These are phyloP conservation scores for Lizonia empirigonia DNA, from an alignment of 2,329 filamentous ascomycete genomes.

Conservation along the genomic window DNA sequence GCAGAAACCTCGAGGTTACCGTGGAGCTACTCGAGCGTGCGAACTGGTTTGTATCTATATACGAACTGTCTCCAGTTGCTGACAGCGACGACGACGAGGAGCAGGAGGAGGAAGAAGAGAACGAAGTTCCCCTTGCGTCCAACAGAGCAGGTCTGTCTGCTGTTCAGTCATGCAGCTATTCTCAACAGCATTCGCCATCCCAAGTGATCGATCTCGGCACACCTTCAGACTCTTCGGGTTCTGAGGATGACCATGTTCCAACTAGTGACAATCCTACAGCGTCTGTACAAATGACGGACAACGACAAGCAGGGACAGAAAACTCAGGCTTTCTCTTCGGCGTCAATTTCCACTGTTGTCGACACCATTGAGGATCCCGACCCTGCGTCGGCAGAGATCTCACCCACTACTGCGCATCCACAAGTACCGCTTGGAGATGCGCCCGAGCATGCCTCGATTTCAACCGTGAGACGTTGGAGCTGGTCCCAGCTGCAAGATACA, in stretches of 20 bases:
- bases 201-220: conserved; percentile 31
- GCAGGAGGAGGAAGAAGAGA: not conserved
- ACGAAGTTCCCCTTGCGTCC: not conserved
- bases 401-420: not conserved
- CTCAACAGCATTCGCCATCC: not conserved
- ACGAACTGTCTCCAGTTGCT: conserved; percentile 5
- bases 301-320: not conserved
- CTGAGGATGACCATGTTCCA: not conserved
- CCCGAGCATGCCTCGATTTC: conserved; percentile 37
- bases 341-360: conserved; percentile 5
- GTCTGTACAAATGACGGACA: not conserved
- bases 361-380: conserved; percentile 11
- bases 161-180: not conserved
- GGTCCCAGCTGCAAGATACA: conserved; percentile 44
- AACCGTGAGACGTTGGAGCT: conserved; percentile 40
- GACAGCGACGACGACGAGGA: conserved; percentile 4
- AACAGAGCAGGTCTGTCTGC: not conserved
- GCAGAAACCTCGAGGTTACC: conserved; percentile 66
- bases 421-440: conserved; percentile 16
- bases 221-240: conserved; percentile 17
- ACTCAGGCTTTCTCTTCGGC: not conserved
- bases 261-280: not conserved
- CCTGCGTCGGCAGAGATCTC: not conserved
- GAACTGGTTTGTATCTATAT: conserved; percentile 49
- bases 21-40: conserved; percentile 65